Conservation (phyloP, 148 eudicot species). For the Vaccinium corymbosum region DNA sequence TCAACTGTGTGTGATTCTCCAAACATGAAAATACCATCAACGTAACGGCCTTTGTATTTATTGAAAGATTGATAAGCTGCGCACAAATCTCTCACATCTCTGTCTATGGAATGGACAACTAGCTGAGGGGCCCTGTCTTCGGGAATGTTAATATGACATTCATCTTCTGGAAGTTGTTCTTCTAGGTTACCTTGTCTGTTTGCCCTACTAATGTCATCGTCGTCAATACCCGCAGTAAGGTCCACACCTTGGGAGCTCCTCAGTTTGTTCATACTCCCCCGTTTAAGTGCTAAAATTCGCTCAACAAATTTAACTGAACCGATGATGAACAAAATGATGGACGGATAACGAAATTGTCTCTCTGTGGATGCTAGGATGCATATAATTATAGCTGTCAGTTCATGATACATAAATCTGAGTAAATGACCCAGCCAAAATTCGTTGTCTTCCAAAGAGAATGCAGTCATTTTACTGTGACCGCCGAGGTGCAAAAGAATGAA, state of each 20-base stretch:
- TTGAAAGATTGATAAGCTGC: neutral
- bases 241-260: neutral
- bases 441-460: neutral
- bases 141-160: no score
- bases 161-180: no score
- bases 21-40: neutral
- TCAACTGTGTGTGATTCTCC: no score
- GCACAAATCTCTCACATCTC: neutral
- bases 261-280: neutral
- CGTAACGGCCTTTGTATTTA: neutral
- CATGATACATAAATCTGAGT: neutral
- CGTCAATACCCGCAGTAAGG: no score
- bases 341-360: neutral
- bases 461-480: neutral
- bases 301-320: conserved; percentile 7
- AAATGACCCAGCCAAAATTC: neutral
- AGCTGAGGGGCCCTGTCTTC: no score
- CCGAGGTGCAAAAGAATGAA: conserved; percentile 12
- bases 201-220: no score
- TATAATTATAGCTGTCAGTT: neutral
- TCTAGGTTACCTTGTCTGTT: no score
- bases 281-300: conserved; percentile 6
- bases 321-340: neutral
- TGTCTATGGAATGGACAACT: no score
- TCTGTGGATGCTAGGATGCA: conserved; percentile 6